These are phyloP conservation scores for Kodamaea hsintzibuensis DNA, from an alignment of 805 yeast genomes.

Conservation along the genomic window DNA sequence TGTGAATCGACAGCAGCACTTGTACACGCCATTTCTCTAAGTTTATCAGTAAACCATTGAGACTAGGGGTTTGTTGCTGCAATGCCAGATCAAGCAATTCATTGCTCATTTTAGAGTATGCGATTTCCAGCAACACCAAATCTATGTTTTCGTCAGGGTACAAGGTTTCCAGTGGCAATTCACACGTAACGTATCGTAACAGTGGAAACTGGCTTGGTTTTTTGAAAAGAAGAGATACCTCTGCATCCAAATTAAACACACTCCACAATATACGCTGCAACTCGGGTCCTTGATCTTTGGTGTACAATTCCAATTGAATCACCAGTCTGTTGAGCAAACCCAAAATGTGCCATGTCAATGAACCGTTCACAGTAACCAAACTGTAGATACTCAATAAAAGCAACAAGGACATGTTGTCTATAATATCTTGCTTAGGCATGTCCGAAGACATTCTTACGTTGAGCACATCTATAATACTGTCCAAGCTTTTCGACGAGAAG, in stretches of 20 bases:
- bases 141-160: constrained; percentile 24
- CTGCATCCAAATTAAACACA: constrained; percentile 39
- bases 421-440: constrained; percentile 21
- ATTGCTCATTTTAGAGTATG: constrained; percentile 10
- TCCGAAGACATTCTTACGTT: constrained; percentile 24
- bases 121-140: constrained; percentile 25
- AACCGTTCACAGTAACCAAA: constrained; percentile 27
- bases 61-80: neutral
- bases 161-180: constrained; percentile 18
- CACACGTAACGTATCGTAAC: constrained; percentile 19
- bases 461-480: constrained; percentile 34
- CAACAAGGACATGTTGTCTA: constrained; percentile 30
- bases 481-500: constrained; percentile 35
- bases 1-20: constrained; percentile 29
- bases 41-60: constrained; percentile 26
- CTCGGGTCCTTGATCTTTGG: constrained; percentile 9
- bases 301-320: constrained; percentile 23
- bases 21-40: constrained; percentile 41
- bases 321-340: constrained; percentile 35
- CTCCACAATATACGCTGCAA: constrained; percentile 35
- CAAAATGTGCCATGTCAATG: constrained; percentile 34
- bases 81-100: constrained; percentile 4
- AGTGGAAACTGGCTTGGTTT: constrained; percentile 39
- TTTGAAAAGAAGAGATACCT: constrained; percentile 32
- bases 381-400: constrained; percentile 34